Evolutionary conservation across 139 green algal genomes (phyloP), one percentile per base, ranked within the genome.

Genomic region (Nannochloris sp.): DNA sequence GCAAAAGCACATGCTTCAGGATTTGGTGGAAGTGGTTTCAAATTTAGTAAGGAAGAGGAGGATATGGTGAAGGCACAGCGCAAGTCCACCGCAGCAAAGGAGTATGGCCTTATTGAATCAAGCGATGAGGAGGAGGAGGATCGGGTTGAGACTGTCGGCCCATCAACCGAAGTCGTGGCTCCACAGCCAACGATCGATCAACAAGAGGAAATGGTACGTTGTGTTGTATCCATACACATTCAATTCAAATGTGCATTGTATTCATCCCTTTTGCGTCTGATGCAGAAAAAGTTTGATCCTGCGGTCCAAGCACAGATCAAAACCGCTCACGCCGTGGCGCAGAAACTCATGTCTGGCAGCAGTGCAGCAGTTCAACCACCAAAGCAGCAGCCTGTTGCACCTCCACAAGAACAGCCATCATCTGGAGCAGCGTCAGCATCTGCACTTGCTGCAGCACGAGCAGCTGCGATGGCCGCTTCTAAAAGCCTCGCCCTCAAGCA

Each of bases 1-100:
- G 88, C 79, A 15, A 60, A 85, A 51, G 83, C 63, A 19, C 87
- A 95, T 51, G 81, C 83, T 48, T 87, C 68, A 46, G 92, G 92
- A 18, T 98, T 88, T 67, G 93, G 93, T 49, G 93, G 93, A 50
- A 84, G 65, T 21, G 93, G 93, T 31, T 98, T 95, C 81, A 96
- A 96, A 77, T 98, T 98, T 63, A 76, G 96, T 74, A 62, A 75
- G n/a, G 61, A 71, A 19, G 92, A 97, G 74, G 90, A 95, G 21
- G 83, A 88, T 23, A 58, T 64, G 49, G 63, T 74, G 51, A 85
- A 83, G 73, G 71, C 72, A 4, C 34, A 49, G 21, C 64, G 66
- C 4, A 81, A 80, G 70, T 34, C 19, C 21, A 74, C 78, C 51
- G 25, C 63, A 9, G 68, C 72, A 51, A 88, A 88, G 69, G 60